Evolutionary conservation across 2,329 filamentous ascomycete genomes (phyloP).

Genomic region (Byssochlamys sp.): DNA sequence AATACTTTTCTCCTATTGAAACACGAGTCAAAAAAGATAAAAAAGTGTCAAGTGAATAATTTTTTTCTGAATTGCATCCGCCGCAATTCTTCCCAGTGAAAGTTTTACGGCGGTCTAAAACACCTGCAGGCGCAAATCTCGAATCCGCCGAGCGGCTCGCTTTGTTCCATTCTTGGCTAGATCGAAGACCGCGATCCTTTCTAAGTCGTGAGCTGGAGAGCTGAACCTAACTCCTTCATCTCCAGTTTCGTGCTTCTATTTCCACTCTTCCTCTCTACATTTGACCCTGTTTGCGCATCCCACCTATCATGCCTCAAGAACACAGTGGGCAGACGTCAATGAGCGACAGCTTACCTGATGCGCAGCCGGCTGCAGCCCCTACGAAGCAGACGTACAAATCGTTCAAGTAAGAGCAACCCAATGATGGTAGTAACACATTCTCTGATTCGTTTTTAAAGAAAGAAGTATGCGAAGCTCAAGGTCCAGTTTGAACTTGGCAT

Average conservation of each 20-base stretch:
- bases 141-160: constrained; percentile 2
- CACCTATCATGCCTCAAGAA: constrained; percentile 23
- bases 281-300: neutral
- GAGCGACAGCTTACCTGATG: constrained; percentile 24
- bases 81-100: neutral
- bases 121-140: constrained; percentile 12
- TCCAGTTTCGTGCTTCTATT: neutral
- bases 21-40: neutral
- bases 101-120: constrained; percentile 21
- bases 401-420: constrained; percentile 46
- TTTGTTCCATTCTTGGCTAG: neutral
- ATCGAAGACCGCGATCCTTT: constrained; percentile 4
- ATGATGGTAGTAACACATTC: neutral
- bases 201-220: neutral
- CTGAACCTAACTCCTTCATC: neutral
- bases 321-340: constrained; percentile 16
- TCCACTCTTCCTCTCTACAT: neutral
- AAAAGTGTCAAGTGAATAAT: neutral
- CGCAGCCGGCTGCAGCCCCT: constrained; percentile 24
- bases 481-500: constrained; percentile 71
- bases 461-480: constrained; percentile 87
- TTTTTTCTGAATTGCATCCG: neutral
- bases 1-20: neutral
- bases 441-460: constrained; percentile 33
- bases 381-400: constrained; percentile 52